Conservation (phyloP, 352 stramenopile species). For the Globisporangium nunn region DNA sequence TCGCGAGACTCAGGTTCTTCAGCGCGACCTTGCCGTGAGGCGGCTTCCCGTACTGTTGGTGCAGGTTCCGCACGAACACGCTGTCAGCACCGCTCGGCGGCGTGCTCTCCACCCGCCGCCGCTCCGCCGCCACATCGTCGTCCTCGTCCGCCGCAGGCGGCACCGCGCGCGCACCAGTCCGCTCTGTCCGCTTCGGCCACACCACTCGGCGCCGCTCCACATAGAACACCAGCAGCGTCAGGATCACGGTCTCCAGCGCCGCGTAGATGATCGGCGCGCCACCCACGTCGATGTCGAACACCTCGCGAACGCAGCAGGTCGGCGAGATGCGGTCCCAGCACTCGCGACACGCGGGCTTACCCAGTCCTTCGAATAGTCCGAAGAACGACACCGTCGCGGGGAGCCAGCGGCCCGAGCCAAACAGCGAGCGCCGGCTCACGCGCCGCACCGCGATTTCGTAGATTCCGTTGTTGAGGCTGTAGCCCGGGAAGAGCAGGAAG, state of each 20-base stretch:
- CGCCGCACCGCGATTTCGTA: conserved; percentile 30
- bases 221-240: conserved; percentile 39
- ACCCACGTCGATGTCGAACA: conserved; percentile 35
- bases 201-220: conserved; percentile 29
- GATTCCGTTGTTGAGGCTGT: conserved; percentile 24
- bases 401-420: conserved; percentile 2
- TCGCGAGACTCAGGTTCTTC: conserved; percentile 50
- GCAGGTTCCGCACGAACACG: conserved; percentile 31
- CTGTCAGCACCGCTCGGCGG: conserved; percentile 13
- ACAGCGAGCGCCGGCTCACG: conserved; percentile 16
- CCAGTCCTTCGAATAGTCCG: conserved; percentile 19
- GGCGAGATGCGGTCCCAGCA: conserved; percentile 25
- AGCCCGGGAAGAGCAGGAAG: conserved; percentile 31
- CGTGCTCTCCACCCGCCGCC: conserved; percentile 14
- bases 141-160: conserved; percentile 12
- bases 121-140: conserved; percentile 31
- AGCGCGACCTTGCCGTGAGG: conserved; percentile 60
- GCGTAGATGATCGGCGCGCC: conserved; percentile 41
- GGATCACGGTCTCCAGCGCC: conserved; percentile 29
- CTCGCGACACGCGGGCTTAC: conserved; percentile 9
- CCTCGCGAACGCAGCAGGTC: conserved; percentile 29
- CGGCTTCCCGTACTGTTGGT: conserved; percentile 24
- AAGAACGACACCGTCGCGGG: conserved; percentile 18
- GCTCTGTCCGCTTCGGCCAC: conserved; percentile 4
- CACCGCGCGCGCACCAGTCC: too few relatives aligned